Conservation (phyloP, 2,329 filamentous ascomycete species). For the Raffaelea ambrosiae region DNA sequence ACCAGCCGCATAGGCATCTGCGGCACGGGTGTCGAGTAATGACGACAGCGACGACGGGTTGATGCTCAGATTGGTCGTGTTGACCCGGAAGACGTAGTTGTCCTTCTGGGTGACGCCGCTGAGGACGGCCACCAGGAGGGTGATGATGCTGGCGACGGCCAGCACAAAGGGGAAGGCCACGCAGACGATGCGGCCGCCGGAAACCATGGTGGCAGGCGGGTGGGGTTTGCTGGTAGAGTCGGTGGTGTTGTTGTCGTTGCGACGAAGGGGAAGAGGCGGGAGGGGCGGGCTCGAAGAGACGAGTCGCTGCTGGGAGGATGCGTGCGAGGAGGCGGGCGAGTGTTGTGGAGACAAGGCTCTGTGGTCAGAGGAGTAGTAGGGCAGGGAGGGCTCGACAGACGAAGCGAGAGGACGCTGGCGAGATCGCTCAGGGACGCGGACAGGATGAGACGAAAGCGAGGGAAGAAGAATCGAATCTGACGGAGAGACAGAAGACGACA, state of each 20-base stretch:
- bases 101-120: constrained; percentile 47
- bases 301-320: too few relatives aligned
- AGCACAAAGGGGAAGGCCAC: constrained; percentile 81
- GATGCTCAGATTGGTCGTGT: constrained; percentile 52
- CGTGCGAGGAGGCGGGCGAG: too few relatives aligned
- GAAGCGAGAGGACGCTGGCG: not conserved
- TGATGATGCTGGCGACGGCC: constrained; percentile 68
- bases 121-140: constrained; percentile 50
- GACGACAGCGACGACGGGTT: constrained; percentile 7
- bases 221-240: not conserved
- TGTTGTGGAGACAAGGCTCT: too few relatives aligned
- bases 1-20: not conserved
- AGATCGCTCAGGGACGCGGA: not conserved
- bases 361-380: too few relatives aligned
- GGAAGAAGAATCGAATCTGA: not conserved
- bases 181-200: constrained; percentile 69
- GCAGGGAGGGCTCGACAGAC: too few relatives aligned
- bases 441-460: not conserved
- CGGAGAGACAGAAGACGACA: not conserved
- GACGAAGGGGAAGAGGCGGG: too few relatives aligned
- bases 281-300: too few relatives aligned
- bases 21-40: constrained; percentile 4
- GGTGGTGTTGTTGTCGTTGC: not conserved
- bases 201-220: constrained; percentile 18
- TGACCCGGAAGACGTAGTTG: constrained; percentile 51